Evolutionary conservation across 805 yeast species (phyloP).

Genomic region (Debaryomyces hansenii): DNA sequence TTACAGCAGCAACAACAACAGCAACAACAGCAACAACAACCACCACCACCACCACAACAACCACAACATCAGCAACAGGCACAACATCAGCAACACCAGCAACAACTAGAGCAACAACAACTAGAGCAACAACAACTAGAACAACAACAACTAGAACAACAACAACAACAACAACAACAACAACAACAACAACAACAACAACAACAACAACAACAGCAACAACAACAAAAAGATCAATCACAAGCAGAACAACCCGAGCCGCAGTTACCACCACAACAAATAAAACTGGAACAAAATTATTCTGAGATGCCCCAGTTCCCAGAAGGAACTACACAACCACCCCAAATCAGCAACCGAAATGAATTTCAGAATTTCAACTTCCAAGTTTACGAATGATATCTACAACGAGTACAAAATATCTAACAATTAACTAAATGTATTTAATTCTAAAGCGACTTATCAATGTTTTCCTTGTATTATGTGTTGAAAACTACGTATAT

Average conservation of each 20-base stretch:
- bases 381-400: conserved; percentile 1
- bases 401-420: too few relatives aligned
- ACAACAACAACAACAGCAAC: background rate
- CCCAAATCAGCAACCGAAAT: background rate
- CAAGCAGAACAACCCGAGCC: too few relatives aligned
- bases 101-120: conserved; percentile 2
- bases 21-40: conserved; percentile 3
- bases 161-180: conserved; percentile 3
- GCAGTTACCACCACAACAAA: background rate
- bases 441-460: background rate
- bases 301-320: background rate
- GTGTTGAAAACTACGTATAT: background rate
- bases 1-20: conserved; percentile 11
- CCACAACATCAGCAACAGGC: conserved; percentile 3
- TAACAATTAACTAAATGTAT: too few relatives aligned
- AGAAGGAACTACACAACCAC: background rate
- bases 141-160: conserved; percentile 2
- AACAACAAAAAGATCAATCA: too few relatives aligned
- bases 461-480: background rate
- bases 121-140: conserved; percentile 11
- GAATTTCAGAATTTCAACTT: conserved; percentile 2
- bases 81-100: background rate
- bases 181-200: conserved; percentile 3
- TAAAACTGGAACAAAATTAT: conserved; percentile 1
- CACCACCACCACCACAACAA: conserved; percentile 3